These are phyloP conservation scores for Gynostemma pentaphyllum DNA, from an alignment of 306 rosid species.

Conservation along the genomic window DNA sequence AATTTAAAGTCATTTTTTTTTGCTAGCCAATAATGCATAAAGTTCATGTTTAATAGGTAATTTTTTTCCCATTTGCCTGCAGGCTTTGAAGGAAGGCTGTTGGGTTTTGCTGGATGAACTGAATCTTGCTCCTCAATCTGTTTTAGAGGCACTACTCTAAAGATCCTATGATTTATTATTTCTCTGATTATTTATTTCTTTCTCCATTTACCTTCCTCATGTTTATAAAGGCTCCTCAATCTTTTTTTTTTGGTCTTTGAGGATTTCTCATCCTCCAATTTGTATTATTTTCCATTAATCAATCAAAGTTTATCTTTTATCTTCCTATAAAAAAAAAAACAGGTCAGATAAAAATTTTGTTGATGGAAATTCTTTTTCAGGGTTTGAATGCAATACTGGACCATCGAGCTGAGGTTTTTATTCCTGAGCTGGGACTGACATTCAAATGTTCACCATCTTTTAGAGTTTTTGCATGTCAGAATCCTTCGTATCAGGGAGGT, in stretches of 20 bases:
- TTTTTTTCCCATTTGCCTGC: constrained; percentile 21
- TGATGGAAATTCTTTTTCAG: constrained; percentile 20
- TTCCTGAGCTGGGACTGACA: constrained; percentile 75
- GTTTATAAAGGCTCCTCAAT: not conserved
- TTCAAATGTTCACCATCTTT: constrained; percentile 78
- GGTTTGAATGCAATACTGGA: constrained; percentile 95
- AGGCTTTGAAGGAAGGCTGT: constrained; percentile 88
- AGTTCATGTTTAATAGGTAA: constrained; percentile 16
- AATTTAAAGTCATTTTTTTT: too few species aligned
- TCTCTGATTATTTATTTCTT: not conserved
- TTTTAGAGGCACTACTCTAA: constrained; percentile 54
- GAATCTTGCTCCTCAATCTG: constrained; percentile 96
- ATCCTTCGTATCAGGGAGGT: constrained; percentile 89
- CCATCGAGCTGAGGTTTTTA: constrained; percentile 95
- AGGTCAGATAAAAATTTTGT: constrained; percentile 7
- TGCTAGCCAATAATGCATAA: too few species aligned
- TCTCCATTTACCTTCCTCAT: not conserved
- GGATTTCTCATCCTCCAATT: too few species aligned
- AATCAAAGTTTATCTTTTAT: too few species aligned
- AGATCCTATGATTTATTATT: not conserved
- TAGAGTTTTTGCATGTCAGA: constrained; percentile 94
- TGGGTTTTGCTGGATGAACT: constrained; percentile 98
- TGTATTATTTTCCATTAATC: too few species aligned
- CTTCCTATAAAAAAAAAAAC: too few species aligned
- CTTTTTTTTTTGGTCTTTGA: too few species aligned